phyloP scores from a whole-genome alignment of 805 yeast species.

The Yarrowia phangngaensis region DNA sequence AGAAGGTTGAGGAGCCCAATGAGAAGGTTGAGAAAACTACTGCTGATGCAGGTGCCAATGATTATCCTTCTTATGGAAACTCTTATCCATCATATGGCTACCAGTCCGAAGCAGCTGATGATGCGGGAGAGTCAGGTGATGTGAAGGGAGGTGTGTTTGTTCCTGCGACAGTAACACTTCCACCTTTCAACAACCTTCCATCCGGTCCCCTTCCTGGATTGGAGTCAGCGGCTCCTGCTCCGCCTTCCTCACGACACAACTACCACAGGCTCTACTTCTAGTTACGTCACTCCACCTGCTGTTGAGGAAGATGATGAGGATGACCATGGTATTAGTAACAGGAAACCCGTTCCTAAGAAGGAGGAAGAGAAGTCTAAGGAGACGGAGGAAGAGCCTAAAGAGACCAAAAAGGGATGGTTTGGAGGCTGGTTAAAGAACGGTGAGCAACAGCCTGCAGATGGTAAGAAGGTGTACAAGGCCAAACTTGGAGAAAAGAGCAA shows the following conservation, averaged over 20 bases:
- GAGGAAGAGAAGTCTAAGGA: constrained; percentile 31
- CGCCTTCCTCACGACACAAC: too few relatives aligned
- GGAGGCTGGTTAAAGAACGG: constrained; percentile 60
- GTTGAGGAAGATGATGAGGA: constrained; percentile 30
- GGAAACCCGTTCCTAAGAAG: constrained; percentile 34
- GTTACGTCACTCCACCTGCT: constrained; percentile 14
- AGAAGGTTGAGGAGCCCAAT: constrained; percentile 28
- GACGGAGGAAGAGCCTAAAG: constrained; percentile 33
- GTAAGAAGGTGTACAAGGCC: constrained; percentile 73
- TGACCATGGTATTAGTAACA: constrained; percentile 30
- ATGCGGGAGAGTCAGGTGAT: constrained; percentile 27
- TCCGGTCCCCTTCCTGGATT: constrained; percentile 14
- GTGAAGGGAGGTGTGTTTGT: constrained; percentile 26
- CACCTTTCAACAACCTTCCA: constrained; percentile 14
- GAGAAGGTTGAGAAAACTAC: constrained; percentile 24
- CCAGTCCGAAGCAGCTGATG: constrained; percentile 29
- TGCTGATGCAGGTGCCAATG: constrained; percentile 30
- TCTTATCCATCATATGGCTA: constrained; percentile 31
- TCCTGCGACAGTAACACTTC: constrained; percentile 27
- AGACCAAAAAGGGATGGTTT: constrained; percentile 43
- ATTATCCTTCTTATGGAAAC: constrained; percentile 30
- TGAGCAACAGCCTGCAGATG: constrained; percentile 47
- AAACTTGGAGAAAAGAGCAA: constrained; percentile 76
- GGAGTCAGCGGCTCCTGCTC: constrained; percentile 25
- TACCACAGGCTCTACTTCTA: too few relatives aligned